Evolutionary conservation across 306 rosid genomes (phyloP).

Genomic region (Luffa acutangula): DNA sequence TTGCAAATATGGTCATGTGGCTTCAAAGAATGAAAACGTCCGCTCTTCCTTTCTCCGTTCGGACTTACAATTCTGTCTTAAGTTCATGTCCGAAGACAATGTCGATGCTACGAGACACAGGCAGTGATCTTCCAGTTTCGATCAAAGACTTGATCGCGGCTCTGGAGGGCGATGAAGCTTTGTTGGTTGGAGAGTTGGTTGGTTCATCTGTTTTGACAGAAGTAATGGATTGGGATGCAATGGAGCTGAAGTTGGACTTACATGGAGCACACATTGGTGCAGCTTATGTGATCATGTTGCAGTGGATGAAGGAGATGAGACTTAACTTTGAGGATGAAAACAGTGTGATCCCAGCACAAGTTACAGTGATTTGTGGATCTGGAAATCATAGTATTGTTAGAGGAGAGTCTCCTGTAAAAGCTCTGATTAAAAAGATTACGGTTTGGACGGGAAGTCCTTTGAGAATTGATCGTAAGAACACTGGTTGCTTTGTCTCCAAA

Average conservation of each 20-base stretch:
- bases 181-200: slow-evolving; percentile 46
- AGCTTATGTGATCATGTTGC: slow-evolving; percentile 50
- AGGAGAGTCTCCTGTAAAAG: slow-evolving; percentile 59
- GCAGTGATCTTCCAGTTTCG: slow-evolving; percentile 27
- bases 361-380: slow-evolving; percentile 49
- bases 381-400: slow-evolving; percentile 76
- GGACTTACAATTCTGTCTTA: slow-evolving; percentile 61
- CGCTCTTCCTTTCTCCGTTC: slow-evolving; percentile 37
- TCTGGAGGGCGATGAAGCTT: slow-evolving; percentile 49
- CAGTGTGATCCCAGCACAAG: slow-evolving; percentile 26
- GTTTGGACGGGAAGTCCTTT: slow-evolving; percentile 43
- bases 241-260: slow-evolving; percentile 65
- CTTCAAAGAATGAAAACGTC: slow-evolving; percentile 42
- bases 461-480: slow-evolving; percentile 53
- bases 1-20: slow-evolving; percentile 48
- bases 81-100: slow-evolving; percentile 46
- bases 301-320: slow-evolving; percentile 62
- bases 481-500: slow-evolving; percentile 67
- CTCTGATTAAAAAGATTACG: slow-evolving; percentile 56
- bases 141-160: slow-evolving; percentile 25
- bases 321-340: slow-evolving; percentile 20
- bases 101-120: slow-evolving; percentile 28
- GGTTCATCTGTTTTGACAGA: slow-evolving; percentile 41
- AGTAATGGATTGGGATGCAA: slow-evolving; percentile 51
- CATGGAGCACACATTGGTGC: slow-evolving; percentile 69